Evolutionary conservation across 805 yeast genomes (phyloP).

Genomic region (Saccharomycopsis capsularis): DNA sequence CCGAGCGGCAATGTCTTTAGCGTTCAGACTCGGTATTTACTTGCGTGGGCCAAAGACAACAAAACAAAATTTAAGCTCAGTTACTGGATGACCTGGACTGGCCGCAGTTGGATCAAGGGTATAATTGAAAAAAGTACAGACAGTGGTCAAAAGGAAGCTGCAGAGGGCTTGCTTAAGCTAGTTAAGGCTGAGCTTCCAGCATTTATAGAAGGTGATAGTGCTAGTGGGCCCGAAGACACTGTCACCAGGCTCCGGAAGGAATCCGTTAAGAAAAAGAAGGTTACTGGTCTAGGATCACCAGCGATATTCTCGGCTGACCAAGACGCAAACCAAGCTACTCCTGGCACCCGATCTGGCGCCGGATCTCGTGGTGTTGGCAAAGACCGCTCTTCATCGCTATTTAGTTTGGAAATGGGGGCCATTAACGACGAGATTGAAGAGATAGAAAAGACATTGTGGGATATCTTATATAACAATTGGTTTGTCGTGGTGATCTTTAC

Average conservation of each 20-base stretch:
- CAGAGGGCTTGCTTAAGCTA: conserved; percentile 42
- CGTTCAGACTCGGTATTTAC: conserved; percentile 62
- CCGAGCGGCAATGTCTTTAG: conserved; percentile 84
- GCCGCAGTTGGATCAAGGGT: conserved; percentile 84
- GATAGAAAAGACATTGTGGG: conserved; percentile 20
- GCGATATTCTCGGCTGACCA: conserved; percentile 9
- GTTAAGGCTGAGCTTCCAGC: conserved; percentile 19
- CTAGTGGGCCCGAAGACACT: not conserved
- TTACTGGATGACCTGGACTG: conserved; percentile 83
- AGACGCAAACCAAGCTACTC: not conserved
- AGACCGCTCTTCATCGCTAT: not conserved
- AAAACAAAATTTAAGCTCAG: conserved; percentile 55
- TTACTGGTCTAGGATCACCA: conserved; percentile 16
- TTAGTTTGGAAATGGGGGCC: not conserved
- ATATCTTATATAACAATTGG: conserved; percentile 12
- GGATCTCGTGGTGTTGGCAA: not conserved
- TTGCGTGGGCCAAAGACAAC: conserved; percentile 69
- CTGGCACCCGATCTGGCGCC: not conserved
- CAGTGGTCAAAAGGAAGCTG: conserved; percentile 68
- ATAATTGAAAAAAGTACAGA: conserved; percentile 80
- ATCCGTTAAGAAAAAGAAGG: conserved; percentile 1
- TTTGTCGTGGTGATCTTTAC: not conserved
- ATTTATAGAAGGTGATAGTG: not conserved
- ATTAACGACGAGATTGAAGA: conserved; percentile 17
- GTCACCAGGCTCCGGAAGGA: not conserved